Conservation (phyloP, 495 filamentous ascomycete genomes). For the Chaetomium cochliodes region DNA sequence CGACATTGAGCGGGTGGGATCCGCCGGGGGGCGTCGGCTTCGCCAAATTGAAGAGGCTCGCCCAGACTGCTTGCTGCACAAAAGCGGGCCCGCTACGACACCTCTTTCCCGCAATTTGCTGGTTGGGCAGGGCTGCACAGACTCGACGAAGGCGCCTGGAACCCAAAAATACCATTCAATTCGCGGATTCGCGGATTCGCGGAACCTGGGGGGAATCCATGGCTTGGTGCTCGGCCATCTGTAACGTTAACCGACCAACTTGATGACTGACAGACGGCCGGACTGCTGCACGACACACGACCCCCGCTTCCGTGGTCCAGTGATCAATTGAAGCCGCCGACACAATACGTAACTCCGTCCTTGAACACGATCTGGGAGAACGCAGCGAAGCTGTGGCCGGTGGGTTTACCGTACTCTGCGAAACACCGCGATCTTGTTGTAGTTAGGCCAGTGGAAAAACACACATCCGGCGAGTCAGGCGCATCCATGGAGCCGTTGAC, state of each 20-base stretch:
- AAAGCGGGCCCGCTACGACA: not conserved
- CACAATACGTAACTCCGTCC: no score
- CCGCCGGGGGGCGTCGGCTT: slow-evolving; percentile 4
- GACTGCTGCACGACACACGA: slow-evolving; percentile 7
- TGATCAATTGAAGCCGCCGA: not conserved
- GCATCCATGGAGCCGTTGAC: not conserved
- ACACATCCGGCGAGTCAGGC: not conserved
- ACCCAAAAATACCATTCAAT: slow-evolving; percentile 1
- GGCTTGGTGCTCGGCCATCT: no score
- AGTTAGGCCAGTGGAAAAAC: not conserved
- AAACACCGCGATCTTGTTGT: not conserved
- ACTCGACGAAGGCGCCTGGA: not conserved
- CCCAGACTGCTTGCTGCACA: slow-evolving; percentile 11
- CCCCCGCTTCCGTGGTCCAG: not conserved
- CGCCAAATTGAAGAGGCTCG: slow-evolving; percentile 19
- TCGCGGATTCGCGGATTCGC: no score
- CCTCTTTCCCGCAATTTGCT: slow-evolving; percentile 8
- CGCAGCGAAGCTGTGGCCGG: not conserved
- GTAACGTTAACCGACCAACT: no score
- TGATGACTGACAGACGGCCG: not conserved
- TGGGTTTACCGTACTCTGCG: not conserved
- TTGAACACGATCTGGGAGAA: not conserved
- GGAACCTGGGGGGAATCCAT: no score
- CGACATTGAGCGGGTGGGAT: slow-evolving; percentile 4
- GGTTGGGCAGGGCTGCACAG: slow-evolving; percentile 16